A percentile compares a stretch with the other conserved stretches of the same genome.
Conservation (phyloP, 2,329 filamentous ascomycete genomes). For the Hawksworthiomyces lignivorus region DNA sequence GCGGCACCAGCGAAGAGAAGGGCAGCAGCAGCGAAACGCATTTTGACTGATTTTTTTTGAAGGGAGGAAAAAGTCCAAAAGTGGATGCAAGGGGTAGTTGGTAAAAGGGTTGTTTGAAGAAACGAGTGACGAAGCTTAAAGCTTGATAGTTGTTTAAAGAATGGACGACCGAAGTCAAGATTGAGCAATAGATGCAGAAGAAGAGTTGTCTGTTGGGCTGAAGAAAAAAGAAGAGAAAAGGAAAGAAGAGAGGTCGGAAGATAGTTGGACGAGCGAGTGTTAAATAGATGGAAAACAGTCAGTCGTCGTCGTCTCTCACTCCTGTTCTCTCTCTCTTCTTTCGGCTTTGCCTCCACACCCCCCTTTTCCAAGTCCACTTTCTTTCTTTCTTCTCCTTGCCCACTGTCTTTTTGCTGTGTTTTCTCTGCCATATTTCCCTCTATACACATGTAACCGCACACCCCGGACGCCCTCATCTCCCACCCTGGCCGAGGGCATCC, state of each 20-base stretch:
- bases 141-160: conserved; percentile 25
- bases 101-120: conserved; percentile 14
- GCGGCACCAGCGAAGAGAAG: conserved; percentile 41
- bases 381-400: not conserved
- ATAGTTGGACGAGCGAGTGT: conserved; percentile 17
- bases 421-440: not conserved
- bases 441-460: not conserved
- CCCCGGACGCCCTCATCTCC: conserved; percentile 10
- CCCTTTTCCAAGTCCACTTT: conserved; percentile 8
- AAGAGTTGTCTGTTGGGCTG: conserved; percentile 27
- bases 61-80: conserved; percentile 9
- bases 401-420: not conserved
- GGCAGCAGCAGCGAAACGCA: conserved; percentile 52
- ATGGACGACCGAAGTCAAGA: conserved; percentile 34
- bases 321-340: not conserved
- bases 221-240: conserved; percentile 21
- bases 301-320: not conserved
- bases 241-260: conserved; percentile 13
- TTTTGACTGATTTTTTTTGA: conserved; percentile 38
- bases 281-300: conserved; percentile 23
- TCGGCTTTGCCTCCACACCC: conserved; percentile 6
- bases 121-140: conserved; percentile 19
- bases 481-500: conserved; percentile 3
- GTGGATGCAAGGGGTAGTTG: conserved; percentile 10
- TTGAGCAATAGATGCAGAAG: conserved; percentile 22